Percentiles rank a stretch among this genome's conserved stretches.
Conservation (phyloP, 1,284 basidiomycete species). For the Malassezia caprae region DNA sequence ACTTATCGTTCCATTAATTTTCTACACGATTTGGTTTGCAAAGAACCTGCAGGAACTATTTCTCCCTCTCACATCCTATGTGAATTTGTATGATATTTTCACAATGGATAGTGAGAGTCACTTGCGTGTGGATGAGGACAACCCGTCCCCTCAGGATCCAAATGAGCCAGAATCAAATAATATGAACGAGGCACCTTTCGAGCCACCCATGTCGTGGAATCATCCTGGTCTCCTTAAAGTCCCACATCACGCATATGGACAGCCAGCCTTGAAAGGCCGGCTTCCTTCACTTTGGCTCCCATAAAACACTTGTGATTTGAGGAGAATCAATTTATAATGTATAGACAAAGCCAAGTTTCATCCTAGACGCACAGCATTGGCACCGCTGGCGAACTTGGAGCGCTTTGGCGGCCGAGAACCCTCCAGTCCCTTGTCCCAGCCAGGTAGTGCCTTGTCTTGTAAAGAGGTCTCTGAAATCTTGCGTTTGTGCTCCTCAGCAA, state of each 20-base stretch:
- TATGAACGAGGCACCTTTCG: slow-evolving; percentile 16
- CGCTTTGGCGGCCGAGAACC: not conserved
- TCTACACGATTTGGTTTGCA: slow-evolving; percentile 67
- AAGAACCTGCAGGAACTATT: slow-evolving; percentile 65
- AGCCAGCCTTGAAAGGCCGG: slow-evolving; percentile 38
- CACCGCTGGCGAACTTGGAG: slow-evolving; percentile 14
- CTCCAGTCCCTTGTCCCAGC: not conserved
- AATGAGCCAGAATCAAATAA: not conserved
- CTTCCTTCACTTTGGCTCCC: slow-evolving; percentile 43
- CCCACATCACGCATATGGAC: slow-evolving; percentile 31
- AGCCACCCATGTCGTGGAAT: slow-evolving; percentile 33
- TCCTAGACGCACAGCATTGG: slow-evolving; percentile 13
- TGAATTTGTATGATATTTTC: slow-evolving; percentile 34
- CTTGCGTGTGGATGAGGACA: not conserved
- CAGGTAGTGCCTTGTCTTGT: not conserved
- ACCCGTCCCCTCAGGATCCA: not conserved
- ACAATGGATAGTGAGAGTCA: slow-evolving; percentile 20
- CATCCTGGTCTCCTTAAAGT: slow-evolving; percentile 37
- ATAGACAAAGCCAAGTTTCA: not conserved
- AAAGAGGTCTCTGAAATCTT: slow-evolving; percentile 10
- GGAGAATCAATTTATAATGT: not conserved
- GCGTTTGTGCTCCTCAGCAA: slow-evolving; percentile 30
- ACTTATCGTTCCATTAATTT: slow-evolving; percentile 66
- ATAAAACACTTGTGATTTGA: not conserved
- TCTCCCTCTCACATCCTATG: slow-evolving; percentile 67